Evolutionary conservation across 2,329 filamentous ascomycete species (phyloP).

Genomic region (Aspergillus tanneri): DNA sequence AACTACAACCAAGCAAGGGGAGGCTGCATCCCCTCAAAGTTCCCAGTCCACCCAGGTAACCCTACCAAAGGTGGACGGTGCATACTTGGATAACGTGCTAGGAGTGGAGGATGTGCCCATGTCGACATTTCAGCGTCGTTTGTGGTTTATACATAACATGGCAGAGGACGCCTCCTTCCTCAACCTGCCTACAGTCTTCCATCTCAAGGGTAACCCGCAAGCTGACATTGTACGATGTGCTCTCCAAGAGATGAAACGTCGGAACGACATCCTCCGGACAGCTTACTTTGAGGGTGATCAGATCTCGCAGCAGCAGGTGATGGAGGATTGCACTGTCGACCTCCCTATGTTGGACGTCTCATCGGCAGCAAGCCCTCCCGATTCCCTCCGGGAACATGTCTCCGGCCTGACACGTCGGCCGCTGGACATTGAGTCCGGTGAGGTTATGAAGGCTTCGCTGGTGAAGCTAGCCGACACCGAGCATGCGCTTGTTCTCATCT

Average conservation of each 20-base stretch:
- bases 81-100: not conserved
- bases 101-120: not conserved
- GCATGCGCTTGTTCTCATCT: slow-evolving; percentile 2
- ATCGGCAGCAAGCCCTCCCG: not conserved
- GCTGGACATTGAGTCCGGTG: slow-evolving; percentile 7
- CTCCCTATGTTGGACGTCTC: not conserved
- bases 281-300: slow-evolving; percentile 1
- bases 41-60: not conserved
- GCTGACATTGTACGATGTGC: not conserved
- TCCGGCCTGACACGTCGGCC: not conserved
- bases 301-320: not conserved
- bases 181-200: not conserved
- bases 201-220: not conserved
- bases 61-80: not conserved
- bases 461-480: not conserved
- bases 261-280: slow-evolving; percentile 1
- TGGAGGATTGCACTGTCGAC: not conserved
- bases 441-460: not conserved
- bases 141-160: slow-evolving; percentile 5
- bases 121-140: slow-evolving; percentile 3
- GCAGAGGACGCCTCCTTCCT: slow-evolving; percentile 1
- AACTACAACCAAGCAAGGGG: not conserved
- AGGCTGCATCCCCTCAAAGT: not conserved
- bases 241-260: not conserved
- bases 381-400: not conserved